Base-by-base conservation (phyloP, 1,139 yeast genomes). In the Zygotorulaspora mrakii region DNA sequence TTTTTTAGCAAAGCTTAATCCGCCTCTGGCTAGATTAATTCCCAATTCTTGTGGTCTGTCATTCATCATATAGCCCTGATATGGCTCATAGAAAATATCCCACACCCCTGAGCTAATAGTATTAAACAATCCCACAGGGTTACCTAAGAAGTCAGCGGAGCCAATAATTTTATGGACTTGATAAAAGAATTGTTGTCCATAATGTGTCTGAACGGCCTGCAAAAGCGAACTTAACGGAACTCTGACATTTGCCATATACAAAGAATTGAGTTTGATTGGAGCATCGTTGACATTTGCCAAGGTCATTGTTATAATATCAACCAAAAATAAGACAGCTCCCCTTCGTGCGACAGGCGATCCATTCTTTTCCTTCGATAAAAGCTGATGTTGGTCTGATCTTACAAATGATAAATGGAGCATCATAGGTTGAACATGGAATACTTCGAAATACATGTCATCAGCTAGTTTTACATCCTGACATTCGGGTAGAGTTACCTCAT, bases 231-330 rank as follows among this genome's bases (percentile, higher is more conserved):
- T 88, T 6, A 83, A 61, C 4, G 96, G 95, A 1, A 88, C 94
- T 48, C 96, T 73, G 10, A 89, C 79, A 59, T 94, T 94, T 54
- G 88, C 96, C 61, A 91, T 74, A 46, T 87, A 75, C 50, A 94
- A 69, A 0, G 98, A 91, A 58, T 91, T 87, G 57, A 94, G 68
- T 54, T 83, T 77, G 27, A 94, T 86, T 2, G 98, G 98, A 0
- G 99, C 98, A 64, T 91, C 97, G 57, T 91, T 89, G 45, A 94
- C 86, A 62, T 91, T 94, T 20, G 98, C 98, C 50, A 94, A 78
- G 0, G 98, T 95, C 97, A 89, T 89, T 0, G 97, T 88, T 46
- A 94, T 68, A 33, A 91, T 80, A 59, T 91, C 88, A 52, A 86
- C 73, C 55, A 88, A 80, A 62, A 82, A 83, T 73, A 79, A 74